Conservation (phyloP, 495 filamentous ascomycete species). For the Aspergillus avenaceus region DNA sequence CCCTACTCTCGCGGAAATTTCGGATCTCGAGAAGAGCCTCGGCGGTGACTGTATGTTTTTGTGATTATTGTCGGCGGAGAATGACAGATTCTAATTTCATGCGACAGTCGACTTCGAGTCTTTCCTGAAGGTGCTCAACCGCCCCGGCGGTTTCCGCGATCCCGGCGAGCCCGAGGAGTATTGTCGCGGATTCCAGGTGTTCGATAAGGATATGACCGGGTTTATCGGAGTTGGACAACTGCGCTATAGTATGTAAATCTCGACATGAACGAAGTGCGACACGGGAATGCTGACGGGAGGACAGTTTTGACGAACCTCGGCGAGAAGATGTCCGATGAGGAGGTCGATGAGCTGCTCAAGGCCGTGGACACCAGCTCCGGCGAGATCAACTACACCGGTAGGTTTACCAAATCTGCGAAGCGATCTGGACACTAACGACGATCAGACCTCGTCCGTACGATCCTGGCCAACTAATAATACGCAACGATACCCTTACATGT, state of each 20-base stretch:
- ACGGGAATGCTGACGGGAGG: not conserved
- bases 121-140: constrained; percentile 92
- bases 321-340: constrained; percentile 98
- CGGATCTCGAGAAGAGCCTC: constrained; percentile 80
- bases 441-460: constrained; percentile 84
- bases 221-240: constrained; percentile 96
- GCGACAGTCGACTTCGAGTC: constrained; percentile 90
- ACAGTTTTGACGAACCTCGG: constrained; percentile 89
- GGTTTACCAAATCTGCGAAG: constrained; percentile 14
- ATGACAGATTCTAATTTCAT: not conserved
- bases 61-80: not conserved
- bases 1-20: constrained; percentile 87
- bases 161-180: constrained; percentile 97
- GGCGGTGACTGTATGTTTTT: constrained; percentile 80
- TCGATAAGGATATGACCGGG: constrained; percentile 97
- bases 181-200: constrained; percentile 96
- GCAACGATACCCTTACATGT: constrained; percentile 23
- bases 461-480: constrained; percentile 79
- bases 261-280: not conserved
- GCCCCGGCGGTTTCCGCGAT: constrained; percentile 95
- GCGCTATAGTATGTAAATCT: constrained; percentile 64
- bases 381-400: constrained; percentile 95
- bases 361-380: constrained; percentile 89
- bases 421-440: constrained; percentile 2
- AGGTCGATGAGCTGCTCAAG: constrained; percentile 97